Conservation (phyloP, 352 stramenopile genomes). For the Pythium grandisporangium region DNA sequence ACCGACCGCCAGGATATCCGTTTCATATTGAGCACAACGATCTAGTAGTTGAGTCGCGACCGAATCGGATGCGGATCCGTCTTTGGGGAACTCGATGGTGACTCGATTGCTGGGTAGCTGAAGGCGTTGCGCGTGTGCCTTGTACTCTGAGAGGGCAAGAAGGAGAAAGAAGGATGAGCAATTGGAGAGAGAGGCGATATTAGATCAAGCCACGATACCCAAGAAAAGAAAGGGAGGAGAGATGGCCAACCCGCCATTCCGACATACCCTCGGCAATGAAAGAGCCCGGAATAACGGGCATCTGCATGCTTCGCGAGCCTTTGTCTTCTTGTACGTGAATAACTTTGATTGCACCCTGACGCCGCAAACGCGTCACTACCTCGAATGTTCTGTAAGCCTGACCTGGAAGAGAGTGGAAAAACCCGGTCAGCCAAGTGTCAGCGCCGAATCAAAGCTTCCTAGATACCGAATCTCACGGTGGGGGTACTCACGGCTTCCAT, state of each 20-base stretch:
- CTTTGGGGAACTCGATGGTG: conserved; percentile 18
- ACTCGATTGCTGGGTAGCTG: conserved; percentile 30
- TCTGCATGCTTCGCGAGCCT: conserved; percentile 25
- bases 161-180: too few relatives aligned
- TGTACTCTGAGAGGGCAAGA: conserved; percentile 32
- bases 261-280: conserved; percentile 44
- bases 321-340: conserved; percentile 41
- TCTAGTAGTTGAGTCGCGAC: conserved; percentile 29
- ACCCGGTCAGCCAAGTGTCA: too few relatives aligned
- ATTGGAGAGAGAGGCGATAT: background rate
- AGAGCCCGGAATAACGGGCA: conserved; percentile 44
- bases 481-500: conserved; percentile 46
- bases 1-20: conserved; percentile 47
- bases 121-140: conserved; percentile 24
- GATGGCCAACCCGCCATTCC: background rate
- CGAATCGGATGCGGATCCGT: conserved; percentile 5
- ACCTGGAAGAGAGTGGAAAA: conserved; percentile 13
- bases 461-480: background rate
- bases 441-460: background rate
- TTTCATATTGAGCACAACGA: conserved; percentile 8
- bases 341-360: conserved; percentile 32
- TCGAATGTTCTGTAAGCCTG: conserved; percentile 60
- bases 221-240: background rate
- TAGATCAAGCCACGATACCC: too few relatives aligned
- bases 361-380: conserved; percentile 25